These are phyloP conservation scores for Colletotrichum noveboracense DNA, from an alignment of 2,329 filamentous ascomycete species.

Conservation along the genomic window DNA sequence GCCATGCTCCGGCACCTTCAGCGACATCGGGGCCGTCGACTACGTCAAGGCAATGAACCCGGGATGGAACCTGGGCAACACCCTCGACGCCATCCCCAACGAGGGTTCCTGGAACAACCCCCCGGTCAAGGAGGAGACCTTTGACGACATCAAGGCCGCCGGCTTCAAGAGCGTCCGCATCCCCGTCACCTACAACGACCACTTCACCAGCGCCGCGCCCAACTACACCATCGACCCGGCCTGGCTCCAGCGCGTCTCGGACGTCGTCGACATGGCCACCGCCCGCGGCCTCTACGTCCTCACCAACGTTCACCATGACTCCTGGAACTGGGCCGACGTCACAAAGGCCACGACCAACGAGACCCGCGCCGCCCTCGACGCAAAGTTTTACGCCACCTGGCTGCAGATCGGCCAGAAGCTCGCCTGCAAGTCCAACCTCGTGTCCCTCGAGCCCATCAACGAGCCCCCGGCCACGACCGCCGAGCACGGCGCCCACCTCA, in stretches of 20 bases:
- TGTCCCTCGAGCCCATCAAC: conserved; percentile 66
- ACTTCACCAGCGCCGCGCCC: conserved; percentile 55
- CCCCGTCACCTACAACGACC: conserved; percentile 65
- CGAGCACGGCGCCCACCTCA: conserved; percentile 54
- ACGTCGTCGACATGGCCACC: conserved; percentile 62
- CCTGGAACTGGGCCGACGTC: conserved; percentile 63
- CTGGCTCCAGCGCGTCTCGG: conserved; percentile 63
- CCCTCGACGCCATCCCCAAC: conserved; percentile 46
- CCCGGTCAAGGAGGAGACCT: conserved; percentile 52
- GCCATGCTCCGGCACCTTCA: conserved; percentile 46
- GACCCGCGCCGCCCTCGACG: conserved; percentile 57
- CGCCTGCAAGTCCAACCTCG: conserved; percentile 56
- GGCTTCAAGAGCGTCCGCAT: conserved; percentile 65
- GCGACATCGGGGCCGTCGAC: conserved; percentile 47
- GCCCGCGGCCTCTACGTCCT: conserved; percentile 55
- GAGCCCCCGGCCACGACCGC: conserved; percentile 59
- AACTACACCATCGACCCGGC: conserved; percentile 57
- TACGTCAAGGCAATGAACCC: conserved; percentile 55
- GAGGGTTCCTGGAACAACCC: conserved; percentile 66
- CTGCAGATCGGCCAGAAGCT: conserved; percentile 60
- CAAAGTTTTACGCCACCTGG: conserved; percentile 62
- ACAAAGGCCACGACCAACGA: conserved; percentile 39
- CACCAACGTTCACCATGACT: conserved; percentile 65
- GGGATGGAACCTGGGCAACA: conserved; percentile 68
- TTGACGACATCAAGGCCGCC: conserved; percentile 54